Conservation (phyloP, 495 filamentous ascomycete species). For the Neurospora sp. region DNA sequence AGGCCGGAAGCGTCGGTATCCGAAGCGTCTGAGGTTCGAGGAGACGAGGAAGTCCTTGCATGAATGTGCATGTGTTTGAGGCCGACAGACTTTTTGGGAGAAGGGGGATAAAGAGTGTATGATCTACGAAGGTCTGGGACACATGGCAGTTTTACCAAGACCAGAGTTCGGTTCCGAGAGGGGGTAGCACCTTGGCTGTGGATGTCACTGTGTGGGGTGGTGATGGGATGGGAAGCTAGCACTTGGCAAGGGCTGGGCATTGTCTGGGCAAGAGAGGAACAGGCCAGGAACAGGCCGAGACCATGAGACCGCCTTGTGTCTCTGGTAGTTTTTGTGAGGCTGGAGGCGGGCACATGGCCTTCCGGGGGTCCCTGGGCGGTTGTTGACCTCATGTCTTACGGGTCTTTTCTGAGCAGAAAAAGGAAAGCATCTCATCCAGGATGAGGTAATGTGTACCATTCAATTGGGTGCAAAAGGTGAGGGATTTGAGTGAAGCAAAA, state of each 20-base stretch:
- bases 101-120: slow-evolving; percentile 28
- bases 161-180: background rate
- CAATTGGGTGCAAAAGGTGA: background rate
- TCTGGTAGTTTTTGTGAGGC: background rate
- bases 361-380: background rate
- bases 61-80: background rate
- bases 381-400: background rate
- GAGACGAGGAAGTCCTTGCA: background rate
- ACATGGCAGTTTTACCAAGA: slow-evolving; percentile 26
- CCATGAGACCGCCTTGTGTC: background rate
- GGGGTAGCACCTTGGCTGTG: background rate
- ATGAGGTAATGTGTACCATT: background rate
- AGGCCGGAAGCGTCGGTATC: background rate
- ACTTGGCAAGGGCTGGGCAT: background rate
- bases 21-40: background rate
- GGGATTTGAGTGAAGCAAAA: background rate
- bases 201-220: background rate
- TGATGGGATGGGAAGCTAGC: background rate
- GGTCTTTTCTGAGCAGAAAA: background rate
- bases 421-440: background rate
- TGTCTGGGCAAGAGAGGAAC: background rate
- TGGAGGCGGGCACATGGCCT: background rate
- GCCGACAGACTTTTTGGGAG: slow-evolving; percentile 19
- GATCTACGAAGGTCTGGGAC: slow-evolving; percentile 27
- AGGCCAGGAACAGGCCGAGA: background rate